Conservation (phyloP, 768 basidiomycete species). For the Scleroderma bovista region DNA sequence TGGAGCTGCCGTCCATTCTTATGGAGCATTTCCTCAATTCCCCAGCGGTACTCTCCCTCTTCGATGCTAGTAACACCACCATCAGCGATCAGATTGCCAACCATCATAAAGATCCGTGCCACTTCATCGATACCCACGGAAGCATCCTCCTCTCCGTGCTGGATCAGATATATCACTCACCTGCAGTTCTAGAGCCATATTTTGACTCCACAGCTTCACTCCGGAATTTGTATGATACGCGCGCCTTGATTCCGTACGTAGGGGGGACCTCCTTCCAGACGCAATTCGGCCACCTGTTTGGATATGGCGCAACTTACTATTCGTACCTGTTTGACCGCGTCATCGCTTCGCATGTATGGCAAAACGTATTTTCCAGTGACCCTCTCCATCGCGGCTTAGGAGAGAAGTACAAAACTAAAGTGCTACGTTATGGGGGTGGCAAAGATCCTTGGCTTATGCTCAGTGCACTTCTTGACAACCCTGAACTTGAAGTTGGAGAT, state of each 20-base stretch:
- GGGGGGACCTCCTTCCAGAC: conserved; percentile 89
- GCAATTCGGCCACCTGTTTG: conserved; percentile 91
- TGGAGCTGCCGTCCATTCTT: conserved; percentile 94
- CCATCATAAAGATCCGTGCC: conserved; percentile 70
- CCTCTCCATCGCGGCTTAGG: conserved; percentile 71
- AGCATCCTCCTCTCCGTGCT: conserved; percentile 86
- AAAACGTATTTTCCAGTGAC: conserved; percentile 59
- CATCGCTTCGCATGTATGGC: conserved; percentile 91
- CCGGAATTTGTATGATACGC: conserved; percentile 53
- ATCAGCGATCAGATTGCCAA: conserved; percentile 47
- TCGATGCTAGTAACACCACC: conserved; percentile 49
- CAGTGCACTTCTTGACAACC: conserved; percentile 56
- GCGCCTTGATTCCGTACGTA: conserved; percentile 81
- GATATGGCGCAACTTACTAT: conserved; percentile 97
- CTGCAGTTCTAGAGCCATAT: conserved; percentile 41
- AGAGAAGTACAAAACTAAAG: conserved; percentile 72
- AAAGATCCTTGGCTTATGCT: conserved; percentile 95
- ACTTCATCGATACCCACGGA: conserved; percentile 81
- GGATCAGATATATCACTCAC: conserved; percentile 89
- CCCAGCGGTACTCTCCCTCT: conserved; percentile 74
- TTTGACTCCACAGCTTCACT: conserved; percentile 76
- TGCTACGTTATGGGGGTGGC: conserved; percentile 81
- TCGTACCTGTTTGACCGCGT: conserved; percentile 96
- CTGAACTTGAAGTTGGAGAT: conserved; percentile 67
- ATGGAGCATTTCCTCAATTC: conserved; percentile 98